Percentiles rank a stretch among this genome's conserved stretches.
phyloP scores from a whole-genome alignment of 345 rosid genomes.

The Camelina laxa region DNA sequence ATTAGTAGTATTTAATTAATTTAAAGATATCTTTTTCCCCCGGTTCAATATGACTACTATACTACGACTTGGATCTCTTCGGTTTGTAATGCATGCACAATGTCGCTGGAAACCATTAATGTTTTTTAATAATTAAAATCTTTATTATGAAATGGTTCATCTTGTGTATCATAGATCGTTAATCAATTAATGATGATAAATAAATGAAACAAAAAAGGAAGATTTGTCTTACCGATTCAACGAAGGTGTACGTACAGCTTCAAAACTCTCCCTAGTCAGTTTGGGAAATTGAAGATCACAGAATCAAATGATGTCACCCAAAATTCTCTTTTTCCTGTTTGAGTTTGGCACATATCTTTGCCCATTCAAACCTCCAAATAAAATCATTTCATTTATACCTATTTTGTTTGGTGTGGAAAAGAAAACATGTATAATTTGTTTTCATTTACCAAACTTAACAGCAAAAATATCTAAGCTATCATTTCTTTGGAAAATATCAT shows the following conservation, averaged over 20 bases:
- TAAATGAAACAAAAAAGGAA: constrained; percentile 19
- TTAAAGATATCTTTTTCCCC: background rate
- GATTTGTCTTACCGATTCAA: constrained; percentile 45
- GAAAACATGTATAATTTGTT: background rate
- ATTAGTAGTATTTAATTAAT: constrained; percentile 4
- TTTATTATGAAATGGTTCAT: constrained; percentile 8
- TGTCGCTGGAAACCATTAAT: constrained; percentile 40
- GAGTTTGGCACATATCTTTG: constrained; percentile 40
- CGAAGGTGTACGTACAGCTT: constrained; percentile 38
- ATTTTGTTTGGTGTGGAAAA: constrained; percentile 7
- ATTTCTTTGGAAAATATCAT: background rate
- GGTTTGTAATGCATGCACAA: constrained; percentile 26
- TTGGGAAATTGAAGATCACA: constrained; percentile 40
- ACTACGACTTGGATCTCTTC: constrained; percentile 21
- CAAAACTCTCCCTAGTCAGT: constrained; percentile 41
- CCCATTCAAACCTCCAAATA: constrained; percentile 40
- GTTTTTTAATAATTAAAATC: background rate
- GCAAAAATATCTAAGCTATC: background rate
- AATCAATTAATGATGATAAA: background rate
- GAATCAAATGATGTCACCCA: constrained; percentile 47
- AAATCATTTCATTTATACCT: constrained; percentile 4
- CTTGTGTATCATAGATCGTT: constrained; percentile 5
- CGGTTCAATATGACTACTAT: constrained; percentile 2
- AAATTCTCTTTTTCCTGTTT: constrained; percentile 27
- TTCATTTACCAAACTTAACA: background rate